Evolutionary conservation across 2,329 filamentous ascomycete genomes (phyloP).

Genomic region (Orbilia quercus): DNA sequence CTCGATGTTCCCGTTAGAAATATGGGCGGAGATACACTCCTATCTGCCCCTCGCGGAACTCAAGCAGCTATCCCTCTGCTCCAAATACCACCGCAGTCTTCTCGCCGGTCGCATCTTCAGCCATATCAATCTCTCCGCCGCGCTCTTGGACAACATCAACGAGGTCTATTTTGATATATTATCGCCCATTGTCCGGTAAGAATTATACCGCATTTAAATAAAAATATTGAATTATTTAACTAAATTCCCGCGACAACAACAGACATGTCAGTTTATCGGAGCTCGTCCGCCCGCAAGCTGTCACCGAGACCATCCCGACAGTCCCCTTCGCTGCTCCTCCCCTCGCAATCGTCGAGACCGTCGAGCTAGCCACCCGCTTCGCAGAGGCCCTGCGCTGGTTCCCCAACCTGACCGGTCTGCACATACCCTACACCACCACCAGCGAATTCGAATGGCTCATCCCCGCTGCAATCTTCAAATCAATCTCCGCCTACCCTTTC

Average conservation of each 20-base stretch:
- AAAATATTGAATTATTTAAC: neutral
- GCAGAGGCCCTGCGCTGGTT: neutral
- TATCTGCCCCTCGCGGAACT: conserved; percentile 1
- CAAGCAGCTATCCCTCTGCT: conserved; percentile 26
- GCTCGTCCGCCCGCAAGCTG: neutral
- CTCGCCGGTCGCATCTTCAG: neutral
- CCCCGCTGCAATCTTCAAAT: neutral
- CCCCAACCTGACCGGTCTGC: neutral
- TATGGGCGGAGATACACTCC: neutral
- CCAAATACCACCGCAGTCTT: neutral
- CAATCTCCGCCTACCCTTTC: neutral
- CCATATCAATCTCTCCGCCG: neutral
- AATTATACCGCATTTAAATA: no score
- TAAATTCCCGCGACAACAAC: no score
- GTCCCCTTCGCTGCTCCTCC: neutral
- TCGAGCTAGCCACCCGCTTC: neutral
- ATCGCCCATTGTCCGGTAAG: neutral
- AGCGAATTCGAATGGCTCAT: neutral
- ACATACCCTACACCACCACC: neutral
- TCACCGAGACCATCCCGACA: neutral
- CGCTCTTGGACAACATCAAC: neutral
- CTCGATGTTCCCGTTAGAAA: conserved; percentile 3
- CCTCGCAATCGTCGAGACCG: conserved; percentile 2
- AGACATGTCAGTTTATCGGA: conserved; percentile 5
- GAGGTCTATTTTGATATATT: no score